These are phyloP conservation scores for Scedosporium apiospermum DNA, from an alignment of 2,329 filamentous ascomycete genomes.

Conservation along the genomic window DNA sequence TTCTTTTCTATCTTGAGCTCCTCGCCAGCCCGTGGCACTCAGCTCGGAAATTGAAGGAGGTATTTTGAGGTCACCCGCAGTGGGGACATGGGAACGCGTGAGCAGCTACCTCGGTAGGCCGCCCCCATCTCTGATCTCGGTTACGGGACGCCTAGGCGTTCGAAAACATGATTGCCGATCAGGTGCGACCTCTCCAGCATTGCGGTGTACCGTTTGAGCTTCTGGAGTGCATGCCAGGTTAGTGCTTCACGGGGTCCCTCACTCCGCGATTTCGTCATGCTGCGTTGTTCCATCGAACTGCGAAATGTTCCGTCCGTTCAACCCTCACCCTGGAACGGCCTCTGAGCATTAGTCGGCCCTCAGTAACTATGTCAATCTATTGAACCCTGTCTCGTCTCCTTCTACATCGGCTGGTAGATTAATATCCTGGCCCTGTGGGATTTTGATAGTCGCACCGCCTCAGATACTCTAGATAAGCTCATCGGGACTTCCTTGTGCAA, in stretches of 20 bases:
- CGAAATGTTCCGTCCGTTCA: not conserved
- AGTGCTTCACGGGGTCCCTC: not conserved
- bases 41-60: not conserved
- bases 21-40: not conserved
- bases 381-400: not conserved
- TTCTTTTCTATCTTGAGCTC: not conserved
- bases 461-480: too few relatives aligned
- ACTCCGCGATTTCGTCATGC: not conserved
- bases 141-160: too few relatives aligned
- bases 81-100: not conserved
- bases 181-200: too few relatives aligned
- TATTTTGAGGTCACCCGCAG: not conserved
- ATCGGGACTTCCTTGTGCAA: too few relatives aligned
- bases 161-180: too few relatives aligned
- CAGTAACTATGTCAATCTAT: not conserved
- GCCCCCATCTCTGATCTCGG: too few relatives aligned
- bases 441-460: too few relatives aligned
- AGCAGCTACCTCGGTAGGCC: not conserved
- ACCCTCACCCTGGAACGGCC: not conserved
- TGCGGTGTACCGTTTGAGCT: not conserved
- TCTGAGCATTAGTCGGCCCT: not conserved
- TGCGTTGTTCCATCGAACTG: not conserved
- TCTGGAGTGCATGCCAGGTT: not conserved
- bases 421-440: not conserved
- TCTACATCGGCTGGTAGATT: not conserved